These are phyloP conservation scores for Stellera chamaejasme DNA, from an alignment of 345 rosid species.

Conservation along the genomic window DNA sequence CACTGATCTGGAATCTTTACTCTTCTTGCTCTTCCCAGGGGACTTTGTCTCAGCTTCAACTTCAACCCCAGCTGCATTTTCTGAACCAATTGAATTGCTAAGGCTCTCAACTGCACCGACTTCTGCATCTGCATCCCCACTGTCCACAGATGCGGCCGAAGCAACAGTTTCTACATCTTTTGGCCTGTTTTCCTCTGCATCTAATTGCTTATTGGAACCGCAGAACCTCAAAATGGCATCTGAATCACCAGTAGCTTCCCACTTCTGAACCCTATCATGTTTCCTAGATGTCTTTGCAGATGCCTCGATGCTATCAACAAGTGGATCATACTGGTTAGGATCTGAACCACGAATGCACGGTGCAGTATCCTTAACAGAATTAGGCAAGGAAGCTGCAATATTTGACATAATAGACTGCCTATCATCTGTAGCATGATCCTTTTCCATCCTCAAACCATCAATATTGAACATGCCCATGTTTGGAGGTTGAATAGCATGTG, in stretches of 20 bases:
- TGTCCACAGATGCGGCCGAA: slow-evolving; percentile 28
- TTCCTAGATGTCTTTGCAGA: slow-evolving; percentile 31
- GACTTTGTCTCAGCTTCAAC: slow-evolving; percentile 51
- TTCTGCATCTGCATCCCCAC: slow-evolving; percentile 62
- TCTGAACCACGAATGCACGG: slow-evolving; percentile 24
- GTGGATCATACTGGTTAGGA: slow-evolving; percentile 77
- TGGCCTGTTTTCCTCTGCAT: slow-evolving; percentile 42
- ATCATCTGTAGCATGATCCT: slow-evolving; percentile 25
- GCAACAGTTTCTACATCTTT: slow-evolving; percentile 30
- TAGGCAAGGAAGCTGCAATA: slow-evolving; percentile 33
- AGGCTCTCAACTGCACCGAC: slow-evolving; percentile 61
- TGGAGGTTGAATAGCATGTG: slow-evolving; percentile 43
- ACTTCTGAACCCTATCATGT: slow-evolving; percentile 26
- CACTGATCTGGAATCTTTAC: slow-evolving; percentile 57
- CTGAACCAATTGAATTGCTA: slow-evolving; percentile 25
- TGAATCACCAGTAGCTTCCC: slow-evolving; percentile 34
- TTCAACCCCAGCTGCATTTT: slow-evolving; percentile 25
- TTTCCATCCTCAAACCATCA: slow-evolving; percentile 27
- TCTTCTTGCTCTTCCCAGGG: slow-evolving; percentile 40
- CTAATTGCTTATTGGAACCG: slow-evolving; percentile 44
- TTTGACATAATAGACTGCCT: slow-evolving; percentile 30
- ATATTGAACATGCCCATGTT: slow-evolving; percentile 26
- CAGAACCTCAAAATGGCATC: slow-evolving; percentile 30
- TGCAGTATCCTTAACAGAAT: slow-evolving; percentile 27
- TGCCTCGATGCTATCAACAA: slow-evolving; percentile 78